Base-by-base conservation (phyloP, 768 basidiomycete species). In the Leucocoprinus birnbaumii region DNA sequence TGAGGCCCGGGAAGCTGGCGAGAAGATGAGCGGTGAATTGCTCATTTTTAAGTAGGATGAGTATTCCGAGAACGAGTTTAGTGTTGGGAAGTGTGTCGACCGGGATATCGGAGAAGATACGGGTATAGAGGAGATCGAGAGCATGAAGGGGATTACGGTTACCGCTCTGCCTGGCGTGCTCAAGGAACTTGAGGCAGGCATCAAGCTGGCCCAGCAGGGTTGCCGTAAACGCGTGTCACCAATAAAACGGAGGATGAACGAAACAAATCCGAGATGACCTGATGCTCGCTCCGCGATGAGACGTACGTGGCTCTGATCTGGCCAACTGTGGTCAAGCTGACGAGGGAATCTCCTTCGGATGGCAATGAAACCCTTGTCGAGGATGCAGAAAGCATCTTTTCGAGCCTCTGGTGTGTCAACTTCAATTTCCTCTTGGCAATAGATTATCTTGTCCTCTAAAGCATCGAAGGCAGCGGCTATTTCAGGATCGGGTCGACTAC, bases 401-500 rank as follows among this genome's bases (percentile, higher is more conserved):
- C 25, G 45, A 10, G 45, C 45, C 11, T 46, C 45, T 21, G 22
- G 1, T 10, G 24, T n/a, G 45, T 46, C 22, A 10, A 46, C 16
- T 4, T 22, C 21, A 6, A 46, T 5, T 25, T 26, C n/a, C 24
- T 25, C 21, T 7, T 26, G 22, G 6, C 14, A 2, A 25, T 13
- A 46, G 7, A 26, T n/a, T 46, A 14, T 16, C 25, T 11, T 46
- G 8, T 46, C 22, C 16, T 4, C 16, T 26, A 26, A 47, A 18
- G 26, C 66, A 64, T n/a, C n/a, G n/a, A n/a, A n/a, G n/a, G n/a
- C n/a, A n/a, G n/a, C n/a, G 5, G 24, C 26, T 0, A 52, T 47
- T 4, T 35, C 27, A 13, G 68, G 61, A 18, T 63, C 53, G 3
- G 59, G 50, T 38, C 69, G 55, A 48, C 66, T 67, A 2, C 59